phyloP scores from a whole-genome alignment of 2,329 filamentous ascomycete genomes.

The Shiraia bambusicola region DNA sequence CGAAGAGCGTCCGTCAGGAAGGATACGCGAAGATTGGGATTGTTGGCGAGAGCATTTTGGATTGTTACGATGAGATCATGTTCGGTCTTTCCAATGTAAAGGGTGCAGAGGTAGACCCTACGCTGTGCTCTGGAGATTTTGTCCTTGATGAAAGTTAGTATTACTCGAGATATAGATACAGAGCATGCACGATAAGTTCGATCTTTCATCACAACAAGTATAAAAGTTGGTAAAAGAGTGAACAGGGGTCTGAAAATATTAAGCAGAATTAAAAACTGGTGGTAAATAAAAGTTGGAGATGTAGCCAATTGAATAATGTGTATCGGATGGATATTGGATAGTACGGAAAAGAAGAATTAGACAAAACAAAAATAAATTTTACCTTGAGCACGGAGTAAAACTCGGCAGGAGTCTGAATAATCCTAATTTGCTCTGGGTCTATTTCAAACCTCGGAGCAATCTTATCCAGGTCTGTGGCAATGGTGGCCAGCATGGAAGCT shows the following conservation, averaged over 20 bases:
- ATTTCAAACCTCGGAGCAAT: slow-evolving; percentile 91
- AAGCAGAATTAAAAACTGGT: too few species aligned
- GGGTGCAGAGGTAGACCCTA: slow-evolving; percentile 87
- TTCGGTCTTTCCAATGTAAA: slow-evolving; percentile 95
- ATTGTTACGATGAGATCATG: slow-evolving; percentile 82
- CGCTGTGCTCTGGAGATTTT: slow-evolving; percentile 79
- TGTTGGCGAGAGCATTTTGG: slow-evolving; percentile 70
- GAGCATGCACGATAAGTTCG: not conserved
- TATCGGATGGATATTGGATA: not conserved
- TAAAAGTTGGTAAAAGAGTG: not conserved
- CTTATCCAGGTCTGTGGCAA: slow-evolving; percentile 77
- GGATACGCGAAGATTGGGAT: slow-evolving; percentile 76
- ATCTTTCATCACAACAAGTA: not conserved
- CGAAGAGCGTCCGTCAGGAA: slow-evolving; percentile 89
- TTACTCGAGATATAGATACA: not conserved
- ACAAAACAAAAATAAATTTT: slow-evolving; percentile 17
- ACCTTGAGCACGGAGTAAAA: slow-evolving; percentile 94
- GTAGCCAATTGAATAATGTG: not conserved
- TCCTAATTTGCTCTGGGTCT: slow-evolving; percentile 73
- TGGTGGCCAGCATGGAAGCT: slow-evolving; percentile 57
- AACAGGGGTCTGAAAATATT: not conserved
- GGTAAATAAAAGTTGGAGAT: too few species aligned
- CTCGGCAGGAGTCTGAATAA: slow-evolving; percentile 77
- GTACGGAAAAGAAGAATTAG: not conserved
- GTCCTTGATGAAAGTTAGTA: slow-evolving; percentile 34